These are phyloP conservation scores for Xylaria digitata DNA, from an alignment of 2,329 filamentous ascomycete species.

Conservation along the genomic window DNA sequence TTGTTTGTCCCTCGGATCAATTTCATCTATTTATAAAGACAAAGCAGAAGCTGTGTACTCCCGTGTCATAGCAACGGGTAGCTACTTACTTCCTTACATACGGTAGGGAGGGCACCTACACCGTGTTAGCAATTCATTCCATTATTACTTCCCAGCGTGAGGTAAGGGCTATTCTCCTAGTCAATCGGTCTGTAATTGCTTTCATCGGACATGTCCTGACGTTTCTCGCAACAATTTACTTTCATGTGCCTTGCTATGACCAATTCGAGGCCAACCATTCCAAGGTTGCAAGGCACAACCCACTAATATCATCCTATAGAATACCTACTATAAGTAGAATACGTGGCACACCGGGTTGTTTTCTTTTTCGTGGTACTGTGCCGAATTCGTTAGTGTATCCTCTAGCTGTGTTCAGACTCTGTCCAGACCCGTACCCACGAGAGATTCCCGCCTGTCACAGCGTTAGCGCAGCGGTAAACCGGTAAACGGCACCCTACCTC, in stretches of 20 bases:
- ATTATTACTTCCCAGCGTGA: not conserved
- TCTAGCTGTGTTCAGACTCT: no score
- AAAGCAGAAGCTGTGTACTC: not conserved
- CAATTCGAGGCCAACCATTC: not conserved
- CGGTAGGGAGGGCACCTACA: no score
- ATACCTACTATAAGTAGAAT: not conserved
- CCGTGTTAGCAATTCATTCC: no score
- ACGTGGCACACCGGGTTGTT: not conserved
- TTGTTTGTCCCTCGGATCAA: not conserved
- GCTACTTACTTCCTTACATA: not conserved
- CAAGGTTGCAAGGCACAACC: no score
- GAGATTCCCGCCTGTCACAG: conserved; percentile 8
- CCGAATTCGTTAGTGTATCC: not conserved
- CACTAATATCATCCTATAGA: conserved; percentile 17
- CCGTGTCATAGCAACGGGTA: conserved; percentile 4
- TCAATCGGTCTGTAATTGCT: not conserved
- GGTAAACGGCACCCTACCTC: not conserved
- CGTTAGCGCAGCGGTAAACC: conserved; percentile 17
- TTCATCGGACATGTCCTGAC: not conserved
- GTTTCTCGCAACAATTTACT: not conserved
- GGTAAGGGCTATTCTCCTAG: not conserved
- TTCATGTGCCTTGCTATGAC: not conserved
- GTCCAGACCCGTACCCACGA: not conserved
- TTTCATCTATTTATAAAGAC: not conserved
- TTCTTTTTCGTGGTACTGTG: not conserved